Evolutionary conservation across 1,284 basidiomycete species (phyloP).

Genomic region (Xerocomus nothofagi): DNA sequence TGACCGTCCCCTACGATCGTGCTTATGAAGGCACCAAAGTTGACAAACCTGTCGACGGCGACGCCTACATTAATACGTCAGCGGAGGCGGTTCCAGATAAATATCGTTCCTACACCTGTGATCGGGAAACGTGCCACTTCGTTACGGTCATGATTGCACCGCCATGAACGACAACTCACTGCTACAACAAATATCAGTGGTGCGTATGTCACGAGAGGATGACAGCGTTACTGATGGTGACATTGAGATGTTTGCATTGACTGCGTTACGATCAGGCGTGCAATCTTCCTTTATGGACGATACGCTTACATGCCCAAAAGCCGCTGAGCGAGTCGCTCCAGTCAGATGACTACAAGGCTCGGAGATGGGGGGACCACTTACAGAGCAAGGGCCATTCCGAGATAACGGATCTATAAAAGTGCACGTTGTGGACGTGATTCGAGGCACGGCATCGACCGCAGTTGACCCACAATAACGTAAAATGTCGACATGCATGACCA

Average conservation of each 20-base stretch:
- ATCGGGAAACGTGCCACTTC: background rate
- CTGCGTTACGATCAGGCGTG: conserved; percentile 4
- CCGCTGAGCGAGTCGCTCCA: conserved; percentile 3
- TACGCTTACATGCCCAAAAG: conserved; percentile 19
- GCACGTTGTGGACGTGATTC: background rate
- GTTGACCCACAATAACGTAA: conserved; percentile 17
- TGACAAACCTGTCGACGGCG: conserved; percentile 12
- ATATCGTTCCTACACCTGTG: conserved; percentile 14
- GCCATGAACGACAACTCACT: conserved; percentile 1
- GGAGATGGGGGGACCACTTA: conserved; percentile 1
- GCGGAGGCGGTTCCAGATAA: background rate
- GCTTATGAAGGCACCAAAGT: conserved; percentile 14
- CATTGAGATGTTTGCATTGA: conserved; percentile 20
- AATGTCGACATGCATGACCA: conserved; percentile 19
- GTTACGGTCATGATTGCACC: background rate
- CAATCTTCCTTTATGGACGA: background rate
- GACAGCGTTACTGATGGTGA: conserved; percentile 8
- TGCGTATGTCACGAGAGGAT: background rate
- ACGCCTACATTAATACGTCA: conserved; percentile 8
- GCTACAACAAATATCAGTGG: background rate
- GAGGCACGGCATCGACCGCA: background rate
- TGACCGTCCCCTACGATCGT: conserved; percentile 15
- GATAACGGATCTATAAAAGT: conserved; percentile 15
- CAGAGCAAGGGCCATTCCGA: conserved; percentile 17
- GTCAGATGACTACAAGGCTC: background rate